These are phyloP conservation scores for Xylaria sp. DNA, from an alignment of 2,329 filamentous ascomycete species.

Conservation along the genomic window DNA sequence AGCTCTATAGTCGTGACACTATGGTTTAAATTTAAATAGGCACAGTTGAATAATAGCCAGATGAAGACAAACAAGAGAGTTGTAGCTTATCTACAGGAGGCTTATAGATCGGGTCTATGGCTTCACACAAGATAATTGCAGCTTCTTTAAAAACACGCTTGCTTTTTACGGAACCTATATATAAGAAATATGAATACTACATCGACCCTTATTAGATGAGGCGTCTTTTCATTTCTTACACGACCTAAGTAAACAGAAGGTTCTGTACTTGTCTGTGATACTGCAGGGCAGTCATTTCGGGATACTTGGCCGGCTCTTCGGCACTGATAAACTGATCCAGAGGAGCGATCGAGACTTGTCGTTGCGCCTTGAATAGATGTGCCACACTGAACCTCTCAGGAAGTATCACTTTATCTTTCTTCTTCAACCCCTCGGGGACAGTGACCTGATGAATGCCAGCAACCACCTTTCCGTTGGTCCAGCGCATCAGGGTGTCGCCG, in stretches of 20 bases:
- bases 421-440: constrained; percentile 24
- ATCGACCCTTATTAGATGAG: too few relatives aligned
- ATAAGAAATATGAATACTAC: too few relatives aligned
- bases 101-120: too few relatives aligned
- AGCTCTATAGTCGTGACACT: too few relatives aligned
- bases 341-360: constrained; percentile 29
- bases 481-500: constrained; percentile 50
- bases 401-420: constrained; percentile 22
- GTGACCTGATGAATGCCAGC: constrained; percentile 40
- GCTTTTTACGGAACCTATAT: too few relatives aligned
- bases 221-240: not conserved
- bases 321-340: constrained; percentile 32
- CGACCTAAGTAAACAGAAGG: constrained; percentile 20
- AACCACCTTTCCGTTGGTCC: constrained; percentile 39
- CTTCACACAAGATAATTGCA: too few relatives aligned
- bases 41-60: too few relatives aligned
- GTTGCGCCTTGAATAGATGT: constrained; percentile 34
- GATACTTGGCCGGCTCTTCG: constrained; percentile 36
- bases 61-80: too few relatives aligned
- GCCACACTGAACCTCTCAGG: constrained; percentile 38
- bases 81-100: too few relatives aligned
- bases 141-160: too few relatives aligned
- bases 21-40: too few relatives aligned
- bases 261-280: constrained; percentile 30
- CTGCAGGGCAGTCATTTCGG: constrained; percentile 32